phyloP scores from a whole-genome alignment of 208 protist species.

The Trypanosoma cruzi region DNA sequence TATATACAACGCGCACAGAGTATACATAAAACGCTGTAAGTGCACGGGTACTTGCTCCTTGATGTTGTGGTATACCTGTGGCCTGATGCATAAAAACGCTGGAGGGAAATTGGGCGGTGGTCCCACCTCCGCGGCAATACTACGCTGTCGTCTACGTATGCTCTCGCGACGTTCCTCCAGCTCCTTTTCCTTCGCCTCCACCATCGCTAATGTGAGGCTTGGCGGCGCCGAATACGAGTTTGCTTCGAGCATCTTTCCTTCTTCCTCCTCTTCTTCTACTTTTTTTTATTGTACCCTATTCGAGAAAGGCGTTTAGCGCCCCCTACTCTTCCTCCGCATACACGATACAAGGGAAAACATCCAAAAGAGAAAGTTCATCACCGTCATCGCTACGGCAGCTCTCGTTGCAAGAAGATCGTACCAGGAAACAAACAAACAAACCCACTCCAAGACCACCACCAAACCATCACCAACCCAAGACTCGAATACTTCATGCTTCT shows the following conservation, averaged over 20 bases:
- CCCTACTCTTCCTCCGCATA: neutral
- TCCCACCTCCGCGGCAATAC: slow-evolving; percentile 32
- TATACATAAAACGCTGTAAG: slow-evolving; percentile 86
- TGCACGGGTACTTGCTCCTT: slow-evolving; percentile 65
- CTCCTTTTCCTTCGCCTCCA: slow-evolving; percentile 73
- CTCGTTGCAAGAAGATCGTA: neutral
- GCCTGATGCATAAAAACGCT: slow-evolving; percentile 81
- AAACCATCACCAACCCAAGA: neutral
- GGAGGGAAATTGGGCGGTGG: slow-evolving; percentile 86
- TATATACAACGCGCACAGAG: slow-evolving; percentile 68
- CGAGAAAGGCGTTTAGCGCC: neutral
- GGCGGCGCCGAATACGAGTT: slow-evolving; percentile 1
- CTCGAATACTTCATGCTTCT: neutral
- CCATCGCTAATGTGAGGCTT: slow-evolving; percentile 69
- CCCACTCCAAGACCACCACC: neutral
- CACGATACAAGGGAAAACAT: neutral
- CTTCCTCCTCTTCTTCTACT: neutral
- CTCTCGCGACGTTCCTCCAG: slow-evolving; percentile 50
- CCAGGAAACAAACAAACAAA: slow-evolving; percentile 1
- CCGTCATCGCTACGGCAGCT: neutral
- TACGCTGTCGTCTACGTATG: slow-evolving; percentile 37
- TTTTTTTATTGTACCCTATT: neutral
- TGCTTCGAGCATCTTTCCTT: slow-evolving; percentile 1
- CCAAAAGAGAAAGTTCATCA: slow-evolving; percentile 1
- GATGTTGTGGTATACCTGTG: slow-evolving; percentile 87